These are phyloP conservation scores for Paraphoma chrysanthemicola DNA, from an alignment of 2,329 filamentous ascomycete genomes.

Conservation along the genomic window DNA sequence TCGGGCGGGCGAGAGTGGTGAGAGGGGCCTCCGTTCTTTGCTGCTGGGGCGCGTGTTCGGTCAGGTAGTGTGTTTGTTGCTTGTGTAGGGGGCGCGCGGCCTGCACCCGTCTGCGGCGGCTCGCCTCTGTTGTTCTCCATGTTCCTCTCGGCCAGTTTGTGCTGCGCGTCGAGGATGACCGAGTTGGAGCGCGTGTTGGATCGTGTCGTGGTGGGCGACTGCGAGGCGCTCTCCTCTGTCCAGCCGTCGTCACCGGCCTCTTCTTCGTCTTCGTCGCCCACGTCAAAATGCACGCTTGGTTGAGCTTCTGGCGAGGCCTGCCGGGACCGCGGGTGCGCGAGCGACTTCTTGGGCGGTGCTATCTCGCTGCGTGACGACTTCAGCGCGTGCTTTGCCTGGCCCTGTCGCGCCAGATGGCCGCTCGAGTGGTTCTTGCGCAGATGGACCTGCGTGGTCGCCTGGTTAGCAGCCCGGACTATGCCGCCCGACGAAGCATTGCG, in stretches of 20 bases:
- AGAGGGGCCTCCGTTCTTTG: conserved; percentile 40
- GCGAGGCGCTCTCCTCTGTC: conserved; percentile 52
- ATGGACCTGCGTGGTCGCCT: conserved; percentile 41
- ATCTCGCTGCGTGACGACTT: conserved; percentile 45
- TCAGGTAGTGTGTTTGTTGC: conserved; percentile 31
- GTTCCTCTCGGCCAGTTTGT: conserved; percentile 30
- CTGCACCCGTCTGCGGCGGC: conserved; percentile 14
- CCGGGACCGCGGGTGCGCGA: conserved; percentile 39
- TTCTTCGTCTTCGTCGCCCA: conserved; percentile 34
- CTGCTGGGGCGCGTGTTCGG: conserved; percentile 30
- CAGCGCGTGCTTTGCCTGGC: conserved; percentile 48
- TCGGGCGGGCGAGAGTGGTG: conserved; percentile 54
- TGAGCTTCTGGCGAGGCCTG: conserved; percentile 45
- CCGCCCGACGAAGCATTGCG: conserved; percentile 52
- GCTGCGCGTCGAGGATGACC: conserved; percentile 44
- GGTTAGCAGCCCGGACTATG: conserved; percentile 42
- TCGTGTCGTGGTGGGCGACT: conserved; percentile 50
- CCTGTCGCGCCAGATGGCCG: conserved; percentile 53
- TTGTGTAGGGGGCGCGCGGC: conserved; percentile 14
- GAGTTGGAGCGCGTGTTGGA: conserved; percentile 52
- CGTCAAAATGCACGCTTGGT: conserved; percentile 51
- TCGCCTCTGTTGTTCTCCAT: conserved; percentile 31
- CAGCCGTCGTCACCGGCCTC: conserved; percentile 47
- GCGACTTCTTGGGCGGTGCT: conserved; percentile 36
- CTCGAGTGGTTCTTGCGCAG: conserved; percentile 54